Conservation (phyloP, 768 basidiomycete genomes). For the Amanita thiersii region DNA sequence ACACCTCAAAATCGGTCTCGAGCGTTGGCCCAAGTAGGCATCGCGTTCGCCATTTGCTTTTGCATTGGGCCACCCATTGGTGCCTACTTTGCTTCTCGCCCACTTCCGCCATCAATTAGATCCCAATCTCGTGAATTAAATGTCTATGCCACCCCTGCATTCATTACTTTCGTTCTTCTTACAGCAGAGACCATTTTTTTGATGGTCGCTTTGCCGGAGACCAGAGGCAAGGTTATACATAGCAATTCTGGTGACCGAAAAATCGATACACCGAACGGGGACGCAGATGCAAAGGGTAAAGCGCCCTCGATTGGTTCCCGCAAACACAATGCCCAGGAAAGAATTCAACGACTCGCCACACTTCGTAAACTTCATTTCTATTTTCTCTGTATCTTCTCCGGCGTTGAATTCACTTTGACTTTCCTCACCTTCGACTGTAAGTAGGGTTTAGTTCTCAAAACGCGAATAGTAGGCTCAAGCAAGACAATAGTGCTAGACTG, state of each 20-base stretch:
- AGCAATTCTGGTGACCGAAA: conserved; percentile 10
- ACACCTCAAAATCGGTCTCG: conserved; percentile 72
- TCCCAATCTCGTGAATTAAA: conserved; percentile 64
- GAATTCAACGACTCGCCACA: conserved; percentile 47
- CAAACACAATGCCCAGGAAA: conserved; percentile 31
- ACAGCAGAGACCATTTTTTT: conserved; percentile 77
- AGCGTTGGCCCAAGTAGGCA: conserved; percentile 86
- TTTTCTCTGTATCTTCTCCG: conserved; percentile 88
- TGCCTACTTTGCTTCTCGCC: conserved; percentile 90
- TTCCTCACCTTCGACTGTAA: conserved; percentile 88
- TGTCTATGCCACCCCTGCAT: conserved; percentile 85
- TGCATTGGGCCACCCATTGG: conserved; percentile 90
- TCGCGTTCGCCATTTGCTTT: conserved; percentile 95
- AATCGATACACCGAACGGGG: conserved; percentile 11
- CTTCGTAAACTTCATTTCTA: conserved; percentile 71
- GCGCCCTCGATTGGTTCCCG: conserved; percentile 17
- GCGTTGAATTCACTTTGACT: conserved; percentile 93
- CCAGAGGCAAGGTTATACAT: conserved; percentile 40
- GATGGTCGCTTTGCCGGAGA: conserved; percentile 74
- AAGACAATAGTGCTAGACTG: conserved; percentile 66
- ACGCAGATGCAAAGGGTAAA: conserved; percentile 14
- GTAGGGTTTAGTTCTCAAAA: conserved; percentile 17
- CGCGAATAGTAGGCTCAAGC: not conserved
- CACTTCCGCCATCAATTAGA: conserved; percentile 52
- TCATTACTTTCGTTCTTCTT: conserved; percentile 73